Conservation (phyloP, 176 grass and related monocot genomes). For the Areca catechu region DNA sequence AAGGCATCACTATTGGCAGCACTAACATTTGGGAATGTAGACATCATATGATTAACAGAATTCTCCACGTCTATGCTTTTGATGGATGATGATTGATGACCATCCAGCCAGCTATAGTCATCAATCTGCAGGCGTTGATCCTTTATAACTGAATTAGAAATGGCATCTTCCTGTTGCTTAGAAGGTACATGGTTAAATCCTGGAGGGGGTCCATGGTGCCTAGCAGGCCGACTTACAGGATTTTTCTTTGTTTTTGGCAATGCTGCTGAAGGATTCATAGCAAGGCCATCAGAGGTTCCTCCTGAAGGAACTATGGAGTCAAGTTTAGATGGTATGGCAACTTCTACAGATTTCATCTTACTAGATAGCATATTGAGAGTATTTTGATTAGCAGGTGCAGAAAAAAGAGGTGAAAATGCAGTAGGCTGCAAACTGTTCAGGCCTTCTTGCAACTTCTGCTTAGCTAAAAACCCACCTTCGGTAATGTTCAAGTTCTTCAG, state of each 20-base stretch:
- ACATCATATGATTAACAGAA: conserved; percentile 22
- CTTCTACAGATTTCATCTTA: conserved; percentile 34
- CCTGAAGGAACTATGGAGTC: conserved; percentile 41
- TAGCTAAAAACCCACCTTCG: conserved; percentile 42
- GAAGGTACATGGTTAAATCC: conserved; percentile 48
- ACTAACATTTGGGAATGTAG: conserved; percentile 25
- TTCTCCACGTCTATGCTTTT: conserved; percentile 8
- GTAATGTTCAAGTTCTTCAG: conserved; percentile 46
- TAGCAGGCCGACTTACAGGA: conserved; percentile 67
- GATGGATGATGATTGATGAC: conserved; percentile 31
- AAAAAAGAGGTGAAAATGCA: conserved; percentile 25
- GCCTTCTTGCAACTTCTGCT: conserved; percentile 36
- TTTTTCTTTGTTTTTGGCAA: conserved; percentile 44
- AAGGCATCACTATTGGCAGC: conserved; percentile 29
- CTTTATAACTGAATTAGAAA: conserved; percentile 25
- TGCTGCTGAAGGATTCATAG: conserved; percentile 33
- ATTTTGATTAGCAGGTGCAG: conserved; percentile 22
- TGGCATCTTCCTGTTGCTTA: conserved; percentile 46
- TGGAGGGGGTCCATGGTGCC: conserved; percentile 70
- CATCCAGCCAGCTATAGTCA: conserved; percentile 71
- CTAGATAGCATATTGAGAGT: conserved; percentile 15
- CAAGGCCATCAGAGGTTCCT: conserved; percentile 21
- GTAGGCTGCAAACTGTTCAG: conserved; percentile 31
- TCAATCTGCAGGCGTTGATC: conserved; percentile 33
- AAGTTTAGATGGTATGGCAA: conserved; percentile 30